Percentiles rank a stretch among this genome's conserved stretches.
Evolutionary conservation across 306 rosid species (phyloP).

Genomic region (Pterocarpus santalinus): DNA sequence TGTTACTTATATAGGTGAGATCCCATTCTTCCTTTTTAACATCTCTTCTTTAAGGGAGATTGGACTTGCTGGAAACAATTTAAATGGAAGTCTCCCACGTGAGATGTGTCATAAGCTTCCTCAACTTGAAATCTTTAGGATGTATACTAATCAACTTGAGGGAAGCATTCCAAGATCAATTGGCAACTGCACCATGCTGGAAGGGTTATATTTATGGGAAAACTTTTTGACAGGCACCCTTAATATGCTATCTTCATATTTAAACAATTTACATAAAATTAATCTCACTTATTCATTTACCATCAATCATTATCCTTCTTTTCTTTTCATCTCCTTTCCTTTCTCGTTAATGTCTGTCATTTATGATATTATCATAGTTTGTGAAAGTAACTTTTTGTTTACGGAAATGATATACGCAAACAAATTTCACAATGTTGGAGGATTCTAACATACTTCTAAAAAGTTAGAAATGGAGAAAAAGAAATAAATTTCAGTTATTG

Average conservation of each 20-base stretch:
- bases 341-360: no score
- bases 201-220: background rate
- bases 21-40: slow-evolving; percentile 37
- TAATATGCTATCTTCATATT: background rate
- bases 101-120: slow-evolving; percentile 34
- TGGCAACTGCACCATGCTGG: slow-evolving; percentile 28
- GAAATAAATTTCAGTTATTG: no score
- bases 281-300: no score
- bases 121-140: background rate
- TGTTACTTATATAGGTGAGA: slow-evolving; percentile 28
- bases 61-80: background rate
- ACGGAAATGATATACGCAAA: no score
- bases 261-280: background rate
- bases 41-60: slow-evolving; percentile 34
- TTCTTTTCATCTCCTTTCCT: no score
- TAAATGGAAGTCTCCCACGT: slow-evolving; percentile 8
- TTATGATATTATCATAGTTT: no score
- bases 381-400: no score
- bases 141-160: background rate
- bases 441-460: no score
- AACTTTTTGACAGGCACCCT: slow-evolving; percentile 35
- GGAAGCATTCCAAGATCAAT: slow-evolving; percentile 45
- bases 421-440: no score
- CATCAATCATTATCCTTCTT: no score
- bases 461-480: no score